Conservation (phyloP, 2,329 filamentous ascomycete species). For the Myriosclerotinia scirpicola region DNA sequence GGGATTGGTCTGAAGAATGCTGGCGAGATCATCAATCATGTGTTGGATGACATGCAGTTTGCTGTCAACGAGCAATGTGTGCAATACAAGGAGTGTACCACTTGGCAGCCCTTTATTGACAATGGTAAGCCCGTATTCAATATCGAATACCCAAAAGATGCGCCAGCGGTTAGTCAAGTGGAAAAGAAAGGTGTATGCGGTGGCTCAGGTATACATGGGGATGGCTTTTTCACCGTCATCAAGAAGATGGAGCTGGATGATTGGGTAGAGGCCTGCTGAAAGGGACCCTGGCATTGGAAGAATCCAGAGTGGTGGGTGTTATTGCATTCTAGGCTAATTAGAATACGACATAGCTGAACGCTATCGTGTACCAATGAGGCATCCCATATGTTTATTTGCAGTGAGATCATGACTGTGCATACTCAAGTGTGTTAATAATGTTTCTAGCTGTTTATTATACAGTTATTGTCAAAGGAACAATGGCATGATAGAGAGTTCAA, state of each 20-base stretch:
- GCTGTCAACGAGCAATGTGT: constrained; percentile 61
- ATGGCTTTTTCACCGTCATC: constrained; percentile 27
- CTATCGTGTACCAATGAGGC: constrained; percentile 18
- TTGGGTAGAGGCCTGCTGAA: constrained; percentile 27
- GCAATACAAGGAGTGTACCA: constrained; percentile 59
- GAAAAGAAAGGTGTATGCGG: constrained; percentile 19
- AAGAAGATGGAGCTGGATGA: constrained; percentile 28
- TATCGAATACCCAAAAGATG: constrained; percentile 63
- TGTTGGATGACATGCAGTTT: constrained; percentile 26
- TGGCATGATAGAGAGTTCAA: background rate
- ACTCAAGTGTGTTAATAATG: background rate
- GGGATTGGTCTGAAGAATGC: constrained; percentile 70
- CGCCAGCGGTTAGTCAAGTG: constrained; percentile 16
- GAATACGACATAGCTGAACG: constrained; percentile 18
- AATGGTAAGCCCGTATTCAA: constrained; percentile 69
- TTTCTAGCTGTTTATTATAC: background rate
- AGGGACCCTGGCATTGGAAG: background rate
- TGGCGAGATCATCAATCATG: constrained; percentile 48
- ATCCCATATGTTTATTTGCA: background rate
- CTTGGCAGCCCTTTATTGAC: constrained; percentile 57
- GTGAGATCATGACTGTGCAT: background rate
- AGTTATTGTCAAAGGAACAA: background rate
- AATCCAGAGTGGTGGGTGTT: background rate
- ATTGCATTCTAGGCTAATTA: background rate
- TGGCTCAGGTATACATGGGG: constrained; percentile 4